These are phyloP conservation scores for Gymnopilus junonius DNA, from an alignment of 768 basidiomycete species.

Conservation along the genomic window DNA sequence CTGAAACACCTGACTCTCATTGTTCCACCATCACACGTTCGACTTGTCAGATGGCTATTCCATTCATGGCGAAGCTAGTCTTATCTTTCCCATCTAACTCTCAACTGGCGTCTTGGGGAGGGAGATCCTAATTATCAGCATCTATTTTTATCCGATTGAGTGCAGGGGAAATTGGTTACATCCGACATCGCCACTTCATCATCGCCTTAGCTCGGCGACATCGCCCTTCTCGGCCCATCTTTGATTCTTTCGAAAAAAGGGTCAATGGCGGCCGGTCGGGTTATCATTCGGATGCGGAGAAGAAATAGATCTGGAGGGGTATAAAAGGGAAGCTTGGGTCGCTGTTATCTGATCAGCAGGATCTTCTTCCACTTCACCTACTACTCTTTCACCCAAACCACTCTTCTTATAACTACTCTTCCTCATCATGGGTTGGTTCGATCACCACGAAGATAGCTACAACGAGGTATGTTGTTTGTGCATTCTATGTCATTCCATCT, in stretches of 20 bases:
- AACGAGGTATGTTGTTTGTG: not conserved
- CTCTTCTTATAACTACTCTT: not conserved
- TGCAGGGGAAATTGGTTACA: not conserved
- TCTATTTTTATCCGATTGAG: not conserved
- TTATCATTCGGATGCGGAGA: not conserved
- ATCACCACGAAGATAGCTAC: not conserved
- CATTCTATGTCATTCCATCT: not conserved
- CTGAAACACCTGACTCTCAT: no score
- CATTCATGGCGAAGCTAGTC: no score
- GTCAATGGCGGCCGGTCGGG: not conserved
- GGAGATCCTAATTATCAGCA: not conserved
- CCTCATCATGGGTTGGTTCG: not conserved
- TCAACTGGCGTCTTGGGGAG: no score
- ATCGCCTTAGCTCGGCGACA: conserved; percentile 2
- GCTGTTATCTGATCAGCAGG: not conserved
- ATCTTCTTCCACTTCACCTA: not conserved
- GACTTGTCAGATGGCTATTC: no score
- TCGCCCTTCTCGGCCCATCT: not conserved
- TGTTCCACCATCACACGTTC: no score
- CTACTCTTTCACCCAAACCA: not conserved
- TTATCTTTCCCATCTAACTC: no score
- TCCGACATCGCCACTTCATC: not conserved
- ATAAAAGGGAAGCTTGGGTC: not conserved
- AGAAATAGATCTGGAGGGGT: not conserved
- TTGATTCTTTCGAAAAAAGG: not conserved